A percentile compares a stretch with the other conserved stretches of the same genome.
Evolutionary conservation across 768 basidiomycete genomes (phyloP).

Genomic region (Trametes meyenii): DNA sequence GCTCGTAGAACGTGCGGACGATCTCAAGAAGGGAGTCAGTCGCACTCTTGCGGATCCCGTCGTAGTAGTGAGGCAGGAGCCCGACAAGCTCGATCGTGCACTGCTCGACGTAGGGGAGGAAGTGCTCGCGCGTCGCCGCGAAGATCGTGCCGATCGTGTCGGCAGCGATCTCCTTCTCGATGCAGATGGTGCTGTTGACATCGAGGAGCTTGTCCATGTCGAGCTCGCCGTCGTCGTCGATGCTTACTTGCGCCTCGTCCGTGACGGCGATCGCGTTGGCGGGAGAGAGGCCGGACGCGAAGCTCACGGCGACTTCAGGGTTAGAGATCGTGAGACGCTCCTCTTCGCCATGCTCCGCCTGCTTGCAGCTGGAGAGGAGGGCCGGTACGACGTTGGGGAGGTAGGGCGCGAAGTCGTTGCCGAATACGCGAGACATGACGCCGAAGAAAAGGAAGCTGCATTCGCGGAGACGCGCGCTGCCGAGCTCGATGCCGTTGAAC

Average conservation of each 20-base stretch:
- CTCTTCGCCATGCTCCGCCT: constrained; percentile 77
- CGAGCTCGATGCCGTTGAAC: constrained; percentile 86
- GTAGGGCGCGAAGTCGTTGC: constrained; percentile 89
- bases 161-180: constrained; percentile 99
- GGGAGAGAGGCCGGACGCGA: constrained; percentile 75
- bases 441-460: constrained; percentile 99
- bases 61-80: constrained; percentile 90
- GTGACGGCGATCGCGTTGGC: constrained; percentile 67
- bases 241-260: constrained; percentile 61
- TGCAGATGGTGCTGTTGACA: constrained; percentile 93
- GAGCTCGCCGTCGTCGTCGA: constrained; percentile 66
- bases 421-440: constrained; percentile 97
- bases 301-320: constrained; percentile 58
- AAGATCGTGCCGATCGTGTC: constrained; percentile 95
- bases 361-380: constrained; percentile 79
- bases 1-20: constrained; percentile 88
- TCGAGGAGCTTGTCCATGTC: constrained; percentile 88
- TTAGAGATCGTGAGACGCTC: constrained; percentile 51
- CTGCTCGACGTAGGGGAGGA: constrained; percentile 89
- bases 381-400: constrained; percentile 85
- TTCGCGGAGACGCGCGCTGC: constrained; percentile 85
- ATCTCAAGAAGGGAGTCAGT: constrained; percentile 87
- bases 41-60: constrained; percentile 94
- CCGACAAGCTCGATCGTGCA: constrained; percentile 77
- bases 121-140: constrained; percentile 74